A percentile compares a stretch with the other conserved stretches of the same genome.
These are phyloP conservation scores for Rubia tinctorum DNA, from an alignment of 305 asterid genomes.

Conservation along the genomic window DNA sequence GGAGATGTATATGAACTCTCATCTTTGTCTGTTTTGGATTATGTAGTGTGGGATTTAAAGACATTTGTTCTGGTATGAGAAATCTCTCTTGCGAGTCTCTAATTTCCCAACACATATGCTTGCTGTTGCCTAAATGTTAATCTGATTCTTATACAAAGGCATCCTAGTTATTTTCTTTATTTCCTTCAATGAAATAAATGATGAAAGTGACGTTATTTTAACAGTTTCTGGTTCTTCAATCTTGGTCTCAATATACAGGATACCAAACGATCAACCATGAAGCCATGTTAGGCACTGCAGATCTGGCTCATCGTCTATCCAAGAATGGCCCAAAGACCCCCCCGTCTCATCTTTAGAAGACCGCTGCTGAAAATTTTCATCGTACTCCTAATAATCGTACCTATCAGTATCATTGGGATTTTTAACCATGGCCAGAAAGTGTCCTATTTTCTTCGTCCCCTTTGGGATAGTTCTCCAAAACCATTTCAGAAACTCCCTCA, in stretches of 20 bases:
- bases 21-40: background rate
- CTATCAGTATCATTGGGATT: conserved; percentile 35
- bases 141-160: background rate
- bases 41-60: too few species aligned
- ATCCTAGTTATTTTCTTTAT: background rate
- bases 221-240: background rate
- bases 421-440: conserved; percentile 43
- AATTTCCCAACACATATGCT: background rate
- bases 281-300: conserved; percentile 16
- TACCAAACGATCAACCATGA: conserved; percentile 25
- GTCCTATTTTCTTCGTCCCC: conserved; percentile 78
- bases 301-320: conserved; percentile 17
- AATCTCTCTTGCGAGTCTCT: too few species aligned
- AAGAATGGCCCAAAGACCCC: conserved; percentile 53
- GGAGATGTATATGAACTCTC: background rate
- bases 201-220: background rate
- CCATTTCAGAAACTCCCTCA: conserved; percentile 60
- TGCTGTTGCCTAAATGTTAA: background rate
- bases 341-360: conserved; percentile 39
- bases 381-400: conserved; percentile 36
- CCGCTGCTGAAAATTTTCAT: conserved; percentile 28
- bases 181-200: background rate
- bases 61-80: too few species aligned
- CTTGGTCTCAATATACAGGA: conserved; percentile 15
- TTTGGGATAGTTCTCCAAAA: conserved; percentile 81